Base-by-base conservation (phyloP, 192 early-diverging fungal genomes). In the Pilobolus umbonatus region DNA sequence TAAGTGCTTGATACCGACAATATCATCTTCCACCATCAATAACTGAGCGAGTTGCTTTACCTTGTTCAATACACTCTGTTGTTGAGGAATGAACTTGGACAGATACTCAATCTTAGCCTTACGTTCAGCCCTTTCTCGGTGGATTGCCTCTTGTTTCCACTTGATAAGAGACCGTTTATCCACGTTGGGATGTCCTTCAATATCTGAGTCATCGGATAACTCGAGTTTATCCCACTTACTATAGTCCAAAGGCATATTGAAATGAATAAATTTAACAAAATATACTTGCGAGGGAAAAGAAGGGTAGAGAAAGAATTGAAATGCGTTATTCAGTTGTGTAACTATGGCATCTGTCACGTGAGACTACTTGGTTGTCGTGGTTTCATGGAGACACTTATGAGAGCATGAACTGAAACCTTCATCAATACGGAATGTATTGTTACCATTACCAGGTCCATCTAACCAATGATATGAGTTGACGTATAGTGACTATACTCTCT, bases 201-300 rank as follows among this genome's bases (percentile, higher is more conserved):
- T 88, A 71, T 97, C 94, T n/a, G 89, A 90, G 77, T 97, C 94
- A 75, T 97, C 94, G 32, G 89, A 91, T 47, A 97, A 80, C 73
- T 97, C 94, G 35, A 97, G 80, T 56, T 90, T 91, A 75, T 97
- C 94, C 94, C 94, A 97, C 74, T 95, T 93, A 68, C 85, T 88
- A 69, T 96, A 96, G 80, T 95, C 89, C 47, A 92, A 38, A 51
- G 66, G 66, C 66, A 68, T 68, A 10, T 30, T 30, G 28, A n/a
- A n/a, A 3, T 49, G 11, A 30, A 5, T 2, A 19, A 24, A 22
- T 52, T 53, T 35, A n/a, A n/a, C n/a, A n/a, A n/a, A n/a, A n/a
- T n/a, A n/a, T n/a, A n/a, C n/a, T n/a, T n/a, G 3, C 8, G 19
- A 42, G 19, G 19, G 19, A 42, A 42, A 42, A 42, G 12, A 42